Base-by-base conservation (phyloP, 106 monocot species). In the Platanthera guangdongensis region DNA sequence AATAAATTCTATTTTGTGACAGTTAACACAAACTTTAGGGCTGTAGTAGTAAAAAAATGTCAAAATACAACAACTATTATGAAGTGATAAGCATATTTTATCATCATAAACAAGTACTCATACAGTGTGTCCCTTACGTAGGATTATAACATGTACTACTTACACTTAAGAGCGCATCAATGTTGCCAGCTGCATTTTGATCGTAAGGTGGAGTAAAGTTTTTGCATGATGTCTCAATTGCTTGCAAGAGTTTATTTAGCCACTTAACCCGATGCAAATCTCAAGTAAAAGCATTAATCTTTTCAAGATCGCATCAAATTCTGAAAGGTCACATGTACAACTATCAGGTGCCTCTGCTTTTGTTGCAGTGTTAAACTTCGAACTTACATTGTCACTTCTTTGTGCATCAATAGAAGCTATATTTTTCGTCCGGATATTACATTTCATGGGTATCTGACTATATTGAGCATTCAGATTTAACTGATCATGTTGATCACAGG, bases 241-340 rank as follows among this genome's bases (percentile, higher is more conserved):
- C 94, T 81, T 90, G 85, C 25, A 99, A 72, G 81, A 99, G 81
- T 77, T 88, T 99, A 55, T 92, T 92, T 47, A 93, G 79, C 94
- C 94, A 94, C 68, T 75, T 99, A 79, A 94, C 94, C 14, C 97
- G 87, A 83, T 81, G 78, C 52, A 79, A 54, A 71, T 89, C 86
- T 45, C 88, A 80, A 12, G 94, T 99, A 52, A 99, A 82, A 19
- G 80, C 93, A 85, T 85, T 90, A 51, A 82, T 92, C 55, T 86
- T 88, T 12, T 80, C 25, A 99, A 78, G 74, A 92, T 76, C 22
- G 60, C 52, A 81, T 85, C 51, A 51, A 78, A 86, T 74, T 88
- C 94, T 79, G 89, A 84, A 74, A 55, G 70, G 75, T 87, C 86
- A 68, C 69, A 76, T 13, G 84, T 77, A 60, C 91, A 84, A 60